Percentiles rank a stretch among this genome's conserved stretches.
Evolutionary conservation across 2,329 filamentous ascomycete species (phyloP).

Genomic region (Tolypocladium sp.): DNA sequence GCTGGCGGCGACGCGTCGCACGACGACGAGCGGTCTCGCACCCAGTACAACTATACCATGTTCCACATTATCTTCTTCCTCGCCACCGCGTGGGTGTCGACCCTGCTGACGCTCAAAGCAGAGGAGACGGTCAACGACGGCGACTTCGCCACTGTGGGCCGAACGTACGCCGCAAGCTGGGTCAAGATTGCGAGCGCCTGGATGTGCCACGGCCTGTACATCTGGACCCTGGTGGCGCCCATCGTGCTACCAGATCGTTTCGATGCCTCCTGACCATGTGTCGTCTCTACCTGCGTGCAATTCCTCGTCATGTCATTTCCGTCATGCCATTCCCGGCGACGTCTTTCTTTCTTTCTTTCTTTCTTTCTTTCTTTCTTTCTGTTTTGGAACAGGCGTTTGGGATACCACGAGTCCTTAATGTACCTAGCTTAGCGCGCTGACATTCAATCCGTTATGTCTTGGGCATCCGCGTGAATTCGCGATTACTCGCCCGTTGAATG

Average conservation of each 20-base stretch:
- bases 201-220: constrained; percentile 91
- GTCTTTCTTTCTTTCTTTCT: not conserved
- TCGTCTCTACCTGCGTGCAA: not conserved
- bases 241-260: constrained; percentile 81
- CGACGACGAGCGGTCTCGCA: constrained; percentile 81
- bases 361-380: not conserved
- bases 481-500: not conserved
- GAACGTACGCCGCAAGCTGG: constrained; percentile 97
- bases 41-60: constrained; percentile 91
- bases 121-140: constrained; percentile 52
- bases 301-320: not conserved
- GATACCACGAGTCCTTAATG: not conserved
- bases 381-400: not conserved
- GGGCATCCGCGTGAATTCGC: not conserved
- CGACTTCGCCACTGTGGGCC: constrained; percentile 84
- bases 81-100: constrained; percentile 92
- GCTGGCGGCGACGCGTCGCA: constrained; percentile 53
- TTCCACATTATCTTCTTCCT: constrained; percentile 99
- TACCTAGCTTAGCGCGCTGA: not conserved
- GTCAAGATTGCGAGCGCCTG: constrained; percentile 97
- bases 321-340: not conserved
- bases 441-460: not conserved
- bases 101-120: constrained; percentile 69
- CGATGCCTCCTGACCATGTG: constrained; percentile 37
- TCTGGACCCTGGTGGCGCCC: constrained; percentile 86